Evolutionary conservation across 306 rosid species (phyloP), one percentile per base, ranked within the genome.

Genomic region (Citrullus amarus): DNA sequence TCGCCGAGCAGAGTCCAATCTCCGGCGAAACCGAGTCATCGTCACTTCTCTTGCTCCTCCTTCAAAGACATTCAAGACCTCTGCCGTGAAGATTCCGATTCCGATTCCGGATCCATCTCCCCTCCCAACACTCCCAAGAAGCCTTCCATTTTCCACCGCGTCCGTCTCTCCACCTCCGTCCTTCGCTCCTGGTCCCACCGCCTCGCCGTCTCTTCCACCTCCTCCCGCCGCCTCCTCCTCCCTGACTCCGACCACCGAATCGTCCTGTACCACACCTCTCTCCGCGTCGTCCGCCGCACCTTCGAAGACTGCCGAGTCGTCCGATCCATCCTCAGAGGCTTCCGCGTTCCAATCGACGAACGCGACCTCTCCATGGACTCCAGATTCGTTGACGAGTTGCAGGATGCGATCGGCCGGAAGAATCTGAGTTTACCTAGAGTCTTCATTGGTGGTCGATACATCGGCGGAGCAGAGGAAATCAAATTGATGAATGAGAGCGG

Each of bases 361-460:
- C 92, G 98, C 25, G 98, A 94, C 60, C 85, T 94, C 39, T 89
- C 95, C 9, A 87, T 94, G 80, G 98, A 92, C 82, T 80, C 84
- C 0, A 70, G 74, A 36, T 92, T 81, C 61, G 82, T 86, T 28
- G 79, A 86, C 53, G 97, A 94, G 80, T 80, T 94, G 16, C 88
- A 86, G 79, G 81, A 6, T 68, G 80, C 89, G 43, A 65, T 88
- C 6, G 91, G 93, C 13, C 67, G 83, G 28, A 83, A 79, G 66
- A 76, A 63, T 4, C 69, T 86, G 36, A 67, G 75, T n/a, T 83
- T 92, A 3, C 97, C 99, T 1, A 78, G 85, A 41, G 93, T 91
- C 13, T 95, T 92, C 89, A 70, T 95, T 60, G 88, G 86, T 16
- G 93, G 99, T 6, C 41, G 43, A 0, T 86, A 81, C 79, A 48